Evolutionary conservation across 177 flowering plant species (phyloP).

Genomic region (Tripterygium wilfordii): DNA sequence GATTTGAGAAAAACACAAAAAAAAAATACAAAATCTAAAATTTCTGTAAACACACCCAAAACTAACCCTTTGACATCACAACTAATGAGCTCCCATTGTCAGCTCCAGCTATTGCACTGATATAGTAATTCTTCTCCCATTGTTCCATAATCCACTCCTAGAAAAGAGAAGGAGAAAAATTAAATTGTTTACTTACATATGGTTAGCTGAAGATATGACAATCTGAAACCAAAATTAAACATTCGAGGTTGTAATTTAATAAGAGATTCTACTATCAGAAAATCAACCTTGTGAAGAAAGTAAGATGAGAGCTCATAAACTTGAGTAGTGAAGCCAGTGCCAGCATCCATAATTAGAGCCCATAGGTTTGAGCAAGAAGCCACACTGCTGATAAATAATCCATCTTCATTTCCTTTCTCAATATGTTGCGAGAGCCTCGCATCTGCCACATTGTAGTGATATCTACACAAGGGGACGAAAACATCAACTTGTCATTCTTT

Average conservation of each 20-base stretch:
- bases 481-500: not conserved
- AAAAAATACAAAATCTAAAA: not conserved
- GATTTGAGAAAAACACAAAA: constrained; percentile 10
- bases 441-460: constrained; percentile 94
- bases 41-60: not conserved
- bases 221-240: no score
- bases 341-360: constrained; percentile 99
- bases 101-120: constrained; percentile 88
- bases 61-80: constrained; percentile 91
- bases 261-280: no score
- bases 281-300: constrained; percentile 80
- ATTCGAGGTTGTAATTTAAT: no score
- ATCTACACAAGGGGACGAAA: constrained; percentile 37
- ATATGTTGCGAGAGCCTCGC: constrained; percentile 84
- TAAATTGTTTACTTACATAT: not conserved
- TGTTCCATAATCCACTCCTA: constrained; percentile 98
- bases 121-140: constrained; percentile 88
- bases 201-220: no score
- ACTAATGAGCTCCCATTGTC: constrained; percentile 78
- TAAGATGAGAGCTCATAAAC: constrained; percentile 73
- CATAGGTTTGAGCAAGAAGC: constrained; percentile 80
- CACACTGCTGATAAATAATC: constrained; percentile 82
- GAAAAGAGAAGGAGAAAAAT: constrained; percentile 2
- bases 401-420: constrained; percentile 92
- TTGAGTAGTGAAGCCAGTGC: constrained; percentile 82